A percentile compares a stretch with the other conserved stretches of the same genome.
phyloP scores from a whole-genome alignment of 192 early-diverging fungal species.

The Allomyces arbusculus region DNA sequence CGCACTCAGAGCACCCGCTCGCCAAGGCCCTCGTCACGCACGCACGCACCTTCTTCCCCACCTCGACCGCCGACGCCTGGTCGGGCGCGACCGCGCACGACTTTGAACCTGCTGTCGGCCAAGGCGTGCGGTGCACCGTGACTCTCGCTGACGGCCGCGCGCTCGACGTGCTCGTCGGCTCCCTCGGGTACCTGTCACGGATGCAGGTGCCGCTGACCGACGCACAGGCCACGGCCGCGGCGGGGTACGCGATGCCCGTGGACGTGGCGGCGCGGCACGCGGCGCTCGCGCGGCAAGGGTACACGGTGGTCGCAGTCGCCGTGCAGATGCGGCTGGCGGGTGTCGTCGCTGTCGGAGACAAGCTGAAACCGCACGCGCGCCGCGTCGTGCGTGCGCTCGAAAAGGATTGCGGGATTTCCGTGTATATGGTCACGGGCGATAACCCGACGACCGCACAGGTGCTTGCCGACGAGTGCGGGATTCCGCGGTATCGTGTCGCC shows the following conservation, averaged over 20 bases:
- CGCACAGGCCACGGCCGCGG: conserved; percentile 12
- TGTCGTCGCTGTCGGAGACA: conserved; percentile 65
- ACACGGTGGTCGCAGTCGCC: conserved; percentile 62
- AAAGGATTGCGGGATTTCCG: conserved; percentile 43
- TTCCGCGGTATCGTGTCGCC: conserved; percentile 43
- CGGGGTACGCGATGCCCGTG: not conserved
- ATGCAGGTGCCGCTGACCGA: conserved; percentile 22
- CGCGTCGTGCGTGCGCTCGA: conserved; percentile 47
- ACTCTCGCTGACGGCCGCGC: conserved; percentile 5
- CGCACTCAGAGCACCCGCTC: conserved; percentile 71
- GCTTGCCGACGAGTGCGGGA: conserved; percentile 66
- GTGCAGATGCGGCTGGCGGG: conserved; percentile 36
- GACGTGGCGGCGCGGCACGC: not conserved
- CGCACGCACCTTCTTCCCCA: conserved; percentile 22
- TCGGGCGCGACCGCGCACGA: conserved; percentile 21
- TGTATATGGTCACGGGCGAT: conserved; percentile 87
- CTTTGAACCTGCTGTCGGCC: conserved; percentile 49
- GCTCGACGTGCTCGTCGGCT: conserved; percentile 47
- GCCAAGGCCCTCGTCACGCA: conserved; percentile 51
- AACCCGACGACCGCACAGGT: conserved; percentile 60
- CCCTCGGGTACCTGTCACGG: conserved; percentile 34
- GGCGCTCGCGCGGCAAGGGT: conserved; percentile 40
- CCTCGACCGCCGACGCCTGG: conserved; percentile 7
- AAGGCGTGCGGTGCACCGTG: conserved; percentile 43
- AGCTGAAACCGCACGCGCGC: conserved; percentile 55